These are phyloP conservation scores for Quercus variabilis DNA, from an alignment of 306 rosid species.

Conservation along the genomic window DNA sequence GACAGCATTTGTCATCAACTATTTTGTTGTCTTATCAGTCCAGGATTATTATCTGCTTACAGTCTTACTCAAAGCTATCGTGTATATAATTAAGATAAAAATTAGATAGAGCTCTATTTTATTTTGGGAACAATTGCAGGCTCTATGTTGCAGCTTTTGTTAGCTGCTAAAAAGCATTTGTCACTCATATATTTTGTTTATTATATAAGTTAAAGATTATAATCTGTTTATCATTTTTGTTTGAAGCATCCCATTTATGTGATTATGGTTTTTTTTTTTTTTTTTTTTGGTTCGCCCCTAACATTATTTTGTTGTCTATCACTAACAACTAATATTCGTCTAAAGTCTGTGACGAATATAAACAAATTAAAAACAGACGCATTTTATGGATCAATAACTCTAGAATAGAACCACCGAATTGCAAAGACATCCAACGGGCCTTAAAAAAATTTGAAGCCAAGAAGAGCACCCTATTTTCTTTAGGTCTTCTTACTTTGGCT, in stretches of 20 bases:
- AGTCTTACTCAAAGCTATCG: background rate
- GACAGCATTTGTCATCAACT: slow-evolving; percentile 14
- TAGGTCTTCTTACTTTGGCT: no score
- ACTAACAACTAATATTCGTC: no score
- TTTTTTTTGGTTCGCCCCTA: no score
- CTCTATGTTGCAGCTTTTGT: background rate
- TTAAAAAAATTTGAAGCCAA: no score
- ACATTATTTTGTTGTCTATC: no score
- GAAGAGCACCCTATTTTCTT: no score
- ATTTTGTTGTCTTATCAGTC: background rate
- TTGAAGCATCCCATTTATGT: background rate
- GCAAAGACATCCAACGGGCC: no score
- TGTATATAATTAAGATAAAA: background rate
- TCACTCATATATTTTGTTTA: background rate
- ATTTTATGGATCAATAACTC: no score
- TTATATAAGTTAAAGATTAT: background rate
- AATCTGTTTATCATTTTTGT: background rate
- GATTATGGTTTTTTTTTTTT: background rate
- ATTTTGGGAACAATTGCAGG: background rate
- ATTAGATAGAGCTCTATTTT: background rate
- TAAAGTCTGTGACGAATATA: no score
- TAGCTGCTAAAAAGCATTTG: background rate
- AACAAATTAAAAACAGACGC: no score
- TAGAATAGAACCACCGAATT: no score
- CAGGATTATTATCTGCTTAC: background rate